Evolutionary conservation across 345 rosid genomes (phyloP), one percentile per base, ranked within the genome.

Genomic region (Hirschfeldia incana): DNA sequence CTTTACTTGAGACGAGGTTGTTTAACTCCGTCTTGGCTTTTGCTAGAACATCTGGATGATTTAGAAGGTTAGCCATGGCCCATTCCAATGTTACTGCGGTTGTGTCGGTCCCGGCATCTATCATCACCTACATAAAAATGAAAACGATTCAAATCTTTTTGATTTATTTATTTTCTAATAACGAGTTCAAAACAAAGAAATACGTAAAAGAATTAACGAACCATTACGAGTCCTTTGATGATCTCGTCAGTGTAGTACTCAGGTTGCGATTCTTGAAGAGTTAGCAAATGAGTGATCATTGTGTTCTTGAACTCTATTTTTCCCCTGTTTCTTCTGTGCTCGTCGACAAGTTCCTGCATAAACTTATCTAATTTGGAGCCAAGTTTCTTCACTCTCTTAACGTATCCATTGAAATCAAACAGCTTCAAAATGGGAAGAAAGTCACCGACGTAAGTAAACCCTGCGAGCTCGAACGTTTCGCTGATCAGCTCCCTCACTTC

Each of bases 251-350:
- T 75, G 73, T 88, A 85, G 65, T 78, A 70, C 1, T 84, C 82
- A 15, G 89, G 86, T 27, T 86, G 73, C 0, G 85, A 77, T 11
- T 83, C 76, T 49, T 86, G 90, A 67, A 83, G 70, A 12, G 78
- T 57, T 9, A 89, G 84, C 8, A 91, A 33, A 73, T 83, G 90
- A 78, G 80, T 55, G n/a, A 89, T 82, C 89, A 87, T 78, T 1
- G 80, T 84, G 4, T 83, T 76, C 21, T 29, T 57, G 49, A n/a
- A 59, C 71, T 70, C 57, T 60, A 61, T n/a, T 30, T 29, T 11
- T 15, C 42, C 57, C 29, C 66, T 37, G 39, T 65, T 65, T 7
- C 33, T 21, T 8, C 86, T 62, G 6, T 72, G 72, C 57, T 86
- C 87, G 26, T 91, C 89, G 2, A 91, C 67, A 32, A 89, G 30